Evolutionary conservation across 2,329 filamentous ascomycete genomes (phyloP), one percentile per base, ranked within the genome.

Genomic region (Beauveria medogensis): DNA sequence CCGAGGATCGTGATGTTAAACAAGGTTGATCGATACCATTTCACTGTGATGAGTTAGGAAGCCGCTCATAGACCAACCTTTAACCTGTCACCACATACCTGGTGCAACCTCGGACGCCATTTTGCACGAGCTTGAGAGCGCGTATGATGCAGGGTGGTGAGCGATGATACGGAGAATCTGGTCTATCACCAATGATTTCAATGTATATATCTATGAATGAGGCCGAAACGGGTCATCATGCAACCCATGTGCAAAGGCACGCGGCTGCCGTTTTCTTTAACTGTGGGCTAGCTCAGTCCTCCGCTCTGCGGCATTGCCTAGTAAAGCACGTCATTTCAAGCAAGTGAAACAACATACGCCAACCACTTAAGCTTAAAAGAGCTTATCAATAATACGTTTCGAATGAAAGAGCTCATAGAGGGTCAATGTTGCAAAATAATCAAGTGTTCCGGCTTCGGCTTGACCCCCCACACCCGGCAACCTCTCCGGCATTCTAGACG

Each of bases 1-100:
- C 88, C 88, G 1, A 91, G 80, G 44, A 91, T 82, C 37, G 86
- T 81, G 56, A 88, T 85, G 73, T 91, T 90, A 75, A 84, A 91
- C 65, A 88, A 86, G 0, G 87, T 89, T 1, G 85, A 87, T 28
- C 85, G 83, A 68, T 90, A 82, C 87, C 87, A 89, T 78, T 80
- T 84, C 22, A 83, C 82, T 84, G 30, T 1, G 1, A n/a, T 40
- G 6, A 22, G 12, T 55, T 30, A 47, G 51, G 61, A 55, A 62
- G 62, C 6, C 12, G 8, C 5, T 43, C 14, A 16, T 2, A 28
- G 16, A 22, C 24, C 9, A 7, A 10, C 40, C 7, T 22, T 20
- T 8, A 3, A 18, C 22, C 2, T 22, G 41, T 24, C 18, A 14
- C 14, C 8, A 53, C 55, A 14, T 48, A 57, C 55, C 44, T 40